phyloP scores from a whole-genome alignment of 1,139 yeast genomes.

The Pichia cactophila region DNA sequence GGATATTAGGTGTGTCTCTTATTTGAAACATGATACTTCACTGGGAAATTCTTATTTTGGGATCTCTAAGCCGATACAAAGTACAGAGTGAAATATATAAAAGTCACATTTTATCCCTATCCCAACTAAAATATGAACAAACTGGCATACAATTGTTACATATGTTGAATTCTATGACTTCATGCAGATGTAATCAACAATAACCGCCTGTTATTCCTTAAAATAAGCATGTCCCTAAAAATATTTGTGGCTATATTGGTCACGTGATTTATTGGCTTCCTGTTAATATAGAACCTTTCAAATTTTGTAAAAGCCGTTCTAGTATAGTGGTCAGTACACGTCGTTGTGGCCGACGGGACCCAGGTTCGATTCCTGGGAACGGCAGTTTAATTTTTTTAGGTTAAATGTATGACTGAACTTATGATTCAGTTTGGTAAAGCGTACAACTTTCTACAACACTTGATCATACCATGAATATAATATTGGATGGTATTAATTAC shows the following conservation, averaged over 20 bases:
- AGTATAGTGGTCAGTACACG: conserved; percentile 21
- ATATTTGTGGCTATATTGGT: neutral
- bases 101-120: neutral
- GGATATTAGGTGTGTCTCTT: conserved; percentile 6
- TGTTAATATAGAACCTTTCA: neutral
- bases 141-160: neutral
- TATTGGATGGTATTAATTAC: too few relatives aligned
- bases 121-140: neutral
- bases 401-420: too few relatives aligned
- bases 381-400: conserved; percentile 11
- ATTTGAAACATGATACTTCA: conserved; percentile 3
- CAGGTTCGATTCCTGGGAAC: conserved; percentile 22
- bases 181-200: neutral
- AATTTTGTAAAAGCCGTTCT: conserved; percentile 13
- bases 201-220: too few relatives aligned
- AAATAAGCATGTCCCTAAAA: neutral
- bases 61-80: too few relatives aligned
- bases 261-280: neutral
- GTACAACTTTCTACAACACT: too few relatives aligned
- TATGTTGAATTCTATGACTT: neutral
- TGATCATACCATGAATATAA: too few relatives aligned
- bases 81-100: neutral
- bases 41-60: too few relatives aligned
- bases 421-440: too few relatives aligned
- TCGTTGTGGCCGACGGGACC: conserved; percentile 22